Conservation (phyloP, 768 basidiomycete genomes). For the Dentipellis sp. region DNA sequence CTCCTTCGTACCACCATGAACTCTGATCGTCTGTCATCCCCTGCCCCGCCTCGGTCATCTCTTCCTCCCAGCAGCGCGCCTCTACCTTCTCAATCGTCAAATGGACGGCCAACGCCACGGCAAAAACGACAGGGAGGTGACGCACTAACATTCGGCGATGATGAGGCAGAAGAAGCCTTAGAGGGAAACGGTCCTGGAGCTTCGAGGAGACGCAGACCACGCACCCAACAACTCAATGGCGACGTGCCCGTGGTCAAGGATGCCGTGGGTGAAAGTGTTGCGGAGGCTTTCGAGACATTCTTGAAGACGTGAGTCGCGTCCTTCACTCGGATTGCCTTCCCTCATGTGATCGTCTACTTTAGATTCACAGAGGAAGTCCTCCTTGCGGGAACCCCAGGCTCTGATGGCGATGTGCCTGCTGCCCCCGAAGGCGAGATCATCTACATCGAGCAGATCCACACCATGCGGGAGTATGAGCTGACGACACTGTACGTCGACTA, state of each 20-base stretch:
- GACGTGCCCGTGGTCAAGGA: slow-evolving; percentile 88
- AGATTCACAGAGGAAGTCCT: slow-evolving; percentile 83
- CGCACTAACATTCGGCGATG: slow-evolving; percentile 32
- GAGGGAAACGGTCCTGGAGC: slow-evolving; percentile 24
- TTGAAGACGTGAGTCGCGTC: slow-evolving; percentile 58
- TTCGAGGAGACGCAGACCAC: slow-evolving; percentile 37
- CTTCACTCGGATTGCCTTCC: not conserved
- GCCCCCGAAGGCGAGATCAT: slow-evolving; percentile 53
- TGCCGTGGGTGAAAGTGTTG: slow-evolving; percentile 91
- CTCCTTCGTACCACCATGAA: slow-evolving; percentile 34
- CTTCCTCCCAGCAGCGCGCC: slow-evolving; percentile 43
- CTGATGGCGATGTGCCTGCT: slow-evolving; percentile 55
- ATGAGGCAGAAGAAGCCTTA: slow-evolving; percentile 28
- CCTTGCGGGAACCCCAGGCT: slow-evolving; percentile 72
- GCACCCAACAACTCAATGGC: slow-evolving; percentile 33
- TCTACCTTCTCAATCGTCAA: slow-evolving; percentile 27
- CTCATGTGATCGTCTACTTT: slow-evolving; percentile 9
- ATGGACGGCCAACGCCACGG: slow-evolving; percentile 19
- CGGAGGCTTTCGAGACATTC: slow-evolving; percentile 87
- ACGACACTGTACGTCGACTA: slow-evolving; percentile 97
- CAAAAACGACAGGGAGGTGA: slow-evolving; percentile 21
- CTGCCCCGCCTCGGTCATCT: slow-evolving; percentile 42
- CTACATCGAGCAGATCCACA: slow-evolving; percentile 90
- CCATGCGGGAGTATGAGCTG: slow-evolving; percentile 89
- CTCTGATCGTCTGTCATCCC: slow-evolving; percentile 46